phyloP scores from a whole-genome alignment of 2,329 filamentous ascomycete species.

The Cladorrhinum sp. region DNA sequence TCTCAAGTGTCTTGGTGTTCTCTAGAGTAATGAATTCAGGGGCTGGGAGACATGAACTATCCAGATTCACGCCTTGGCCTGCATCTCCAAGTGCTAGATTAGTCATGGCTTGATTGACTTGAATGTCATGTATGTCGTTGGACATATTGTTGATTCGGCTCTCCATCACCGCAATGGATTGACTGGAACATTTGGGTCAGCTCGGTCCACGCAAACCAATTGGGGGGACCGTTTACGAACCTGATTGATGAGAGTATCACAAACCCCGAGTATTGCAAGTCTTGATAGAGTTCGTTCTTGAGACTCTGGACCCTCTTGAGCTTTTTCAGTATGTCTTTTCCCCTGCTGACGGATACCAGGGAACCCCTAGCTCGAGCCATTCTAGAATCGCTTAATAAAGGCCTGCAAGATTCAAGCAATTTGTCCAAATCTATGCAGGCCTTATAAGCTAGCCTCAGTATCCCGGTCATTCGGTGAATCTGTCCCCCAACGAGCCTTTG shows the following conservation, averaged over 20 bases:
- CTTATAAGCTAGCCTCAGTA: background rate
- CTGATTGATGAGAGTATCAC: background rate
- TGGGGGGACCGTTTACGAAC: background rate
- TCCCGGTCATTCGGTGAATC: background rate
- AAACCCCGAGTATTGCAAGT: constrained; percentile 1
- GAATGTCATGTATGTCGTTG: background rate
- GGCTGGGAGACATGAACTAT: too few relatives aligned
- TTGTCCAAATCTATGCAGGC: background rate
- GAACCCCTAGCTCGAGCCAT: background rate
- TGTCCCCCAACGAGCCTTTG: background rate
- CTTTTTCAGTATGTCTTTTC: constrained; percentile 1
- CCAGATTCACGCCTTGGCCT: too few relatives aligned
- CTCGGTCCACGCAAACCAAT: background rate
- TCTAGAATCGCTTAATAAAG: background rate
- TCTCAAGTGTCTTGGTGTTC: too few relatives aligned
- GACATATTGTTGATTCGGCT: background rate
- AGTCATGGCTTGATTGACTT: background rate
- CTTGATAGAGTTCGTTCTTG: constrained; percentile 3
- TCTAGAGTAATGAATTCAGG: too few relatives aligned
- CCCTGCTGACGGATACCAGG: constrained; percentile 4
- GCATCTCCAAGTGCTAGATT: too few relatives aligned
- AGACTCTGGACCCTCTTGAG: constrained; percentile 7
- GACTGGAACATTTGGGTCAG: background rate
- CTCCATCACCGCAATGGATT: background rate
- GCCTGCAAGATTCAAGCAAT: background rate